Evolutionary conservation across 2,329 filamentous ascomycete genomes (phyloP), one percentile per base, ranked within the genome.

Genomic region (Neocucurbitaria cava): DNA sequence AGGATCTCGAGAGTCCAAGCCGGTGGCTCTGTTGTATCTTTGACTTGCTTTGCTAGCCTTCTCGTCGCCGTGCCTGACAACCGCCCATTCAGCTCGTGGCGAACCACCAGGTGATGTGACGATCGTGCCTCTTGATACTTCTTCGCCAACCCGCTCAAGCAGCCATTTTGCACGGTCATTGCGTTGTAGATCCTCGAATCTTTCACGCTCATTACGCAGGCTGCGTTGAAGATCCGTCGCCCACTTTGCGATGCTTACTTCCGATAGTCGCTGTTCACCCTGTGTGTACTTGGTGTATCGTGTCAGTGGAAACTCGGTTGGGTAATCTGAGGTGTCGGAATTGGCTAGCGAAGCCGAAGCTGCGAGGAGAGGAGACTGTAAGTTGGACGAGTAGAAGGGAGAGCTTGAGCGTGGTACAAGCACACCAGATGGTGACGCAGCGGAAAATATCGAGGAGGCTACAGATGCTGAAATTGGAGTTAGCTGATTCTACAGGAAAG

Each of bases 191-290:
- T 83, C 78, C 56, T 89, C 87, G 57, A 88, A 93, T 61, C 86
- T 80, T 24, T 85, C 83, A n/a, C 87, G 84, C 71, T 95, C 91
- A 53, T 88, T 88, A 24, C 87, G 83, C 1, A 95, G 79, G 66
- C 89, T 91, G 51, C 86, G 85, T 70, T 96, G 91, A 0, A 96
- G 80, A 64, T 95, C 90, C 7, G 87, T 84, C 0, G 92, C 91
- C 92, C 92, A 96, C 68, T 89, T 90, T 1, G 88, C 89, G 17
- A 96, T 81, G 6, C 88, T 83, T n/a, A 94, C 82, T 60, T 89
- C 86, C 11, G 86, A 85, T 38, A 87, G 76, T 6, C 79, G 80
- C 62, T 89, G 85, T 66, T 89, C 85, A 17, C 81, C 79, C 54
- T 85, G 82, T 17, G 56, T 42, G 68, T 86, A 80, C 13, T 60